A percentile compares a stretch with the other conserved stretches of the same genome.
Evolutionary conservation across 441 rosid species (phyloP).

Genomic region (Corymbia citriodora): DNA sequence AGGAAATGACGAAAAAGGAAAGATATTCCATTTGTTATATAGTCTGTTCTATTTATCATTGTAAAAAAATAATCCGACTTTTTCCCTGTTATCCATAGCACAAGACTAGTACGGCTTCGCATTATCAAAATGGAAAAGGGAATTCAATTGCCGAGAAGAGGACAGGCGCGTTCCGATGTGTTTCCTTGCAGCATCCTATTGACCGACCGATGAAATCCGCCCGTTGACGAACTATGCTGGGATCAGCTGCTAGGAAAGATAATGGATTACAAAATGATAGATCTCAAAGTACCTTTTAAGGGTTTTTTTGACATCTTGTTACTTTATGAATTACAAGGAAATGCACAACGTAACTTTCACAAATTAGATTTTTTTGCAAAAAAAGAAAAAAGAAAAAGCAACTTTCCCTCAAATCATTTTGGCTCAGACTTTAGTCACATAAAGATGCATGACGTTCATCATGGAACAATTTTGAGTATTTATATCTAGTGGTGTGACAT

Average conservation of each 20-base stretch:
- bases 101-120: not conserved
- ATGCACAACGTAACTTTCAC: not conserved
- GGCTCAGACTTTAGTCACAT: not conserved
- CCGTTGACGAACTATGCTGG: not conserved
- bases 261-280: not conserved
- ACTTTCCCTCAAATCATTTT: not conserved
- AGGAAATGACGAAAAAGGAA: not conserved
- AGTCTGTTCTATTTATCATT: not conserved
- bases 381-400: not conserved
- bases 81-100: not conserved
- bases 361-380: not conserved
- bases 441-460: not conserved
- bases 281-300: too few relatives aligned
- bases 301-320: not conserved
- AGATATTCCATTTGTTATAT: not conserved
- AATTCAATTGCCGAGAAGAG: not conserved
- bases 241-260: not conserved
- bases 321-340: not conserved
- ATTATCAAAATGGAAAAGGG: not conserved
- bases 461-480: not conserved
- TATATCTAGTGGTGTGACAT: rapidly evolving
- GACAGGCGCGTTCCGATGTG: not conserved
- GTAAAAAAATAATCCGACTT: not conserved
- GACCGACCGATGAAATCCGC: not conserved
- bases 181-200: not conserved